Base-by-base conservation (phyloP, 805 yeast genomes). In the Candida xiaguanensis region DNA sequence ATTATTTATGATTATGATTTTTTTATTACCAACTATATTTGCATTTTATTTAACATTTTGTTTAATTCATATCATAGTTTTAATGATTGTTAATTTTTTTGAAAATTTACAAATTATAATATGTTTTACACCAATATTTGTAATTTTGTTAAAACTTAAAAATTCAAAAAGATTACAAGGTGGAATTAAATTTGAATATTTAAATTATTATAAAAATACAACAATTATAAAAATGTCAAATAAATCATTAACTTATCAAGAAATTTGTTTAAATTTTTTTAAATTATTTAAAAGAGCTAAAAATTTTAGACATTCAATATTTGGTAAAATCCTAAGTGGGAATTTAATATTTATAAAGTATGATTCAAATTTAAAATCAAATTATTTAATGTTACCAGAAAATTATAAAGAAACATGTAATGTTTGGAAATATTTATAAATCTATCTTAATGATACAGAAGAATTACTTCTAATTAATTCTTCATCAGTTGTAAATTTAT, bases 41-140 rank as follows among this genome's bases (percentile, higher is more conserved):
- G 93, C 93, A 11, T 93, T 90, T 55, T 93, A 93, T 54, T 49
- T 80, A 13, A 75, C 82, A 16, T 91, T 89, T 59, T 83, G 86
- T 5, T 44, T 72, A 0, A 65, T 81, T 4, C 67, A 89, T 39
- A 52, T 88, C 25, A 45, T 70, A 0, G 68, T 78, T 3, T 61
- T 86, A 30, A 40, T 67, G 2, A 37, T 70, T 1, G 63, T 75
- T 26, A 79, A 82, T 14, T 36, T 65, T 1, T 58, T 83, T 16
- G 93, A 87, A 47, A 65, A 81, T 30, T 35, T 69, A 0, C 69
- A 87, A 46, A 77, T 90, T 5, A 56, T 78, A 23, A 57, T 89
- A 40, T 91, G 90, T 54, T 90, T 90, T 55, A 77, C 84, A 54
- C 99, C 99, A 1, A 54, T 91, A 8, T 91, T 93, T 61, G 90